Base-by-base conservation (phyloP, 176 grass and related monocot species). In the Phyllostachys edulis region DNA sequence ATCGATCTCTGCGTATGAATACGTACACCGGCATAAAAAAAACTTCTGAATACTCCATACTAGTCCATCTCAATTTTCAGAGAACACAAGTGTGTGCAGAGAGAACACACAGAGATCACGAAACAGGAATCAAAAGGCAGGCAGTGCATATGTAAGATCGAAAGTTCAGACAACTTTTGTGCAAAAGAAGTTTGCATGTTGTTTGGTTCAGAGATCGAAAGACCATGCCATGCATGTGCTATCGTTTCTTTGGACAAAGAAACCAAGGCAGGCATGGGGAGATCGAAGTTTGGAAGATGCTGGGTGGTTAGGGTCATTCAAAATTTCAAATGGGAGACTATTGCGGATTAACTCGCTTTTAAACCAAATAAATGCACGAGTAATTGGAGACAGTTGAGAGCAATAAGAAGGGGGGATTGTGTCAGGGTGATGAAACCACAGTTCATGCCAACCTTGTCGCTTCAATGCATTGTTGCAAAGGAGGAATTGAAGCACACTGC, bases 311-410 rank as follows among this genome's bases (percentile, higher is more conserved):
- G 68, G 85, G 54, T 71, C 94, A 96, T 96, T 96, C 83, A n/a
- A n/a, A n/a, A n/a, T n/a, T n/a, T n/a, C n/a, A 96, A 96, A 93
- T 80, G 84, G 69, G 83, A 74, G 73, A 93, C 91, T 91, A 96
- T 96, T 96, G 90, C 67, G 69, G 94, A 87, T 96, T 93, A 93
- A 96, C 88, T 93, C 72, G 89, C 89, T 88, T 86, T 93, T 81
- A 96, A 91, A 85, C 87, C 77, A 72, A 85, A 93, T 96, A 93
- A 96, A 96, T 93, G 94, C 89, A 76, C 64, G 80, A 96, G 94
- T 96, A 96, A 96, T 96, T 93, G 94, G 88, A 86, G 91, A 93
- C 91, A 92, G 94, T 82, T 91, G 91, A 65, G 84, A n/a, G 73
- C 83, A 90, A 92, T 87, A 87, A 83, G 46, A 87, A 61, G 67